These are phyloP conservation scores for Polytrichum formosum DNA, from an alignment of 225 moss, liverwort and hornwort species.

Conservation along the genomic window DNA sequence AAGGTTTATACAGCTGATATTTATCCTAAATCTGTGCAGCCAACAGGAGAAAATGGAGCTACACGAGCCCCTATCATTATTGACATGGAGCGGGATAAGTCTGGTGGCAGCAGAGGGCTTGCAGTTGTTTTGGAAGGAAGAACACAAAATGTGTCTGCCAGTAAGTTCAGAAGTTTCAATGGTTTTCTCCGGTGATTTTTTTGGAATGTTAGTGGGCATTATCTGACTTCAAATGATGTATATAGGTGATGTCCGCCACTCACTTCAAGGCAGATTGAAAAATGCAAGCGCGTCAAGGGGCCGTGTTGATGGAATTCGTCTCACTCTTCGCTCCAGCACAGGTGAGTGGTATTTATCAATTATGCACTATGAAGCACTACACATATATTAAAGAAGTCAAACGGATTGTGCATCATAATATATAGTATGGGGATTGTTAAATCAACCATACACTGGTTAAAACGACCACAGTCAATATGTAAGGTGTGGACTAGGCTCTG, in stretches of 20 bases:
- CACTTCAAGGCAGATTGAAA: constrained; percentile 88
- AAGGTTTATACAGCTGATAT: too few relatives aligned
- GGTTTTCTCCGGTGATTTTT: too few relatives aligned
- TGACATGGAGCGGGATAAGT: constrained; percentile 85
- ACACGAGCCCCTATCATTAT: constrained; percentile 91
- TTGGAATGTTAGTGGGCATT: too few relatives aligned
- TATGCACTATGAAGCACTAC: neutral
- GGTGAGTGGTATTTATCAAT: constrained; percentile 36
- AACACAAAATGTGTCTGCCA: constrained; percentile 84
- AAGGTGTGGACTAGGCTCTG: too few relatives aligned
- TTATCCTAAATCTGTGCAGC: constrained; percentile 31
- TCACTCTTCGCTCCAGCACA: constrained; percentile 80
- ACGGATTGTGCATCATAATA: too few relatives aligned
- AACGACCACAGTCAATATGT: too few relatives aligned
- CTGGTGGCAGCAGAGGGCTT: constrained; percentile 69
- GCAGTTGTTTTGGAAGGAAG: constrained; percentile 89
- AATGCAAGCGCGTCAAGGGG: constrained; percentile 62
- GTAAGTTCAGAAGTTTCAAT: constrained; percentile 44
- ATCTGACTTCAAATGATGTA: neutral
- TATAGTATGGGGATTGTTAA: too few relatives aligned
- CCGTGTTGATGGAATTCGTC: constrained; percentile 76
- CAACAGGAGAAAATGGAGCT: constrained; percentile 99
- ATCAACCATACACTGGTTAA: too few relatives aligned
- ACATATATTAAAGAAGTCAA: neutral
- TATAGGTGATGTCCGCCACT: constrained; percentile 94